Conservation (phyloP, 257 asterid genomes). For the Fraxinus excelsior region DNA sequence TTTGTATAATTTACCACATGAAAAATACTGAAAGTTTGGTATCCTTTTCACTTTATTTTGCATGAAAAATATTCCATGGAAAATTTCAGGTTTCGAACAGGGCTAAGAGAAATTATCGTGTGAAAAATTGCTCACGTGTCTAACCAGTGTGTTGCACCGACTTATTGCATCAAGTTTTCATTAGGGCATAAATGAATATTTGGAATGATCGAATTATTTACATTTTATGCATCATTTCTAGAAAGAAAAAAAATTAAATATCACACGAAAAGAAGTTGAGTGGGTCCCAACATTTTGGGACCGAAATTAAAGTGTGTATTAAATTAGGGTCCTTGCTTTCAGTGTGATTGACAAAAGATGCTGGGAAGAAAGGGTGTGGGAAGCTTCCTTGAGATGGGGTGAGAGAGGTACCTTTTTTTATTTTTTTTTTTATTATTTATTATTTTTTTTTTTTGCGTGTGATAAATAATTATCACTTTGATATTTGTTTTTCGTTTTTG, state of each 20-base stretch:
- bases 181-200: neutral
- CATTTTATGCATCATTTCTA: neutral
- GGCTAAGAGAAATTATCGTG: neutral
- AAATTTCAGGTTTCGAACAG: too few relatives aligned
- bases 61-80: too few relatives aligned
- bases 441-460: neutral
- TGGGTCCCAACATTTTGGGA: constrained; percentile 2
- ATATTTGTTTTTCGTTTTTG: too few relatives aligned
- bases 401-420: neutral
- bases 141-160: neutral
- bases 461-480: neutral
- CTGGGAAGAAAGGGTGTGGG: neutral
- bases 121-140: neutral
- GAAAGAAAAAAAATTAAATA: neutral
- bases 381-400: neutral
- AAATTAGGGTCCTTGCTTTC: neutral
- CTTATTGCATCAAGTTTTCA: neutral
- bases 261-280: neutral
- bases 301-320: neutral
- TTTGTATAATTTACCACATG: too few relatives aligned
- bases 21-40: too few relatives aligned
- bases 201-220: neutral
- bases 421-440: too few relatives aligned
- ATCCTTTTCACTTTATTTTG: too few relatives aligned
- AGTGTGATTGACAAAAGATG: neutral